Base-by-base conservation (phyloP, 2,329 filamentous ascomycete species). In the Ascochyta clinopodiicola region DNA sequence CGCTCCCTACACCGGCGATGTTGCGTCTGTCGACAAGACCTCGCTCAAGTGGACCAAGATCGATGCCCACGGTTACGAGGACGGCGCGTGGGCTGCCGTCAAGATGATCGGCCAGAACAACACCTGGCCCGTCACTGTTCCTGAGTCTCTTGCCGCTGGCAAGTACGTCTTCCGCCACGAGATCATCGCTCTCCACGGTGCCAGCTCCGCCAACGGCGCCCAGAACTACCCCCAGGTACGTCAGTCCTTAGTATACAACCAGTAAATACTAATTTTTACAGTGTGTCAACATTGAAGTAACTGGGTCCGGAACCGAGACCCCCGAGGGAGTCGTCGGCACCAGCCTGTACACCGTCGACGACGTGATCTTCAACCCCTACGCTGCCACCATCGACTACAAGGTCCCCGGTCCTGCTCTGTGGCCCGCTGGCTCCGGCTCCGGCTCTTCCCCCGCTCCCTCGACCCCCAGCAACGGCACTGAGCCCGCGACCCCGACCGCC, bases 141-240 rank as follows among this genome's bases (percentile, higher is more conserved):
- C 82, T 6, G 52, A 64, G 4, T 64, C 72, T 15, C 74, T 84
- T 49, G 71, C 66, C 13, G 66, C 79, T 0, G 83, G 83, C 12
- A 77, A 80, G 57, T 86, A 85, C 63, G 81, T 86, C 53, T 75
- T 86, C 56, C 77, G 84, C 19, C 82, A 85, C 65, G 84, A 86
- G 72, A 77, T 79, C 49, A 80, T 81, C 50, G 83, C 79, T 3
- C 72, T 84, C 8, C 82, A 84, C 59, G 69, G 71, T 0, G 77
- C 78, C 10, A 64, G 69, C n/a, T 69, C 71, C 3, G 59, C 44
- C 46, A 79, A 82, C 57, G 81, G 81, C 27, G 82, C 82, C 10
- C 83, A 82, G 75, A 78, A 76, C 75, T 84, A 82, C 71, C 82
- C 77, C 38, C 80, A 17, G 17, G 17, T 17, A 17, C 17, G 17